phyloP scores from a whole-genome alignment of 768 basidiomycete species.

The Pleurotus ostreatus region DNA sequence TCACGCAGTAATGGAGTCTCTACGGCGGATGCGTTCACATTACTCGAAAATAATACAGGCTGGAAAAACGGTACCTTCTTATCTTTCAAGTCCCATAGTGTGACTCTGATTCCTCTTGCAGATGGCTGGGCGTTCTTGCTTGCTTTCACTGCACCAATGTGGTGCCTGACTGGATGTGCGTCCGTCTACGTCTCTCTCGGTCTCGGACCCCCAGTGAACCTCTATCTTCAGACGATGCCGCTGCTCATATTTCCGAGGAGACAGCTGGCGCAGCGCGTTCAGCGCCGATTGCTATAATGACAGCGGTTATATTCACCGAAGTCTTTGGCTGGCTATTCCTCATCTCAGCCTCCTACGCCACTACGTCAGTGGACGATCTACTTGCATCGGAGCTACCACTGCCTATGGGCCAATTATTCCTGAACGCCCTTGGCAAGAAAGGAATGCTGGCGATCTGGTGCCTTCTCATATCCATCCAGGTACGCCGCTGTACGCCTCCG shows the following conservation, averaged over 20 bases:
- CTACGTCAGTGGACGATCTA: conserved; percentile 41
- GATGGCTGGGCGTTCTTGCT: conserved; percentile 63
- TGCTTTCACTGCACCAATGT: conserved; percentile 61
- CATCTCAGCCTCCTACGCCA: conserved; percentile 56
- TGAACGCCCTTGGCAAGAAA: conserved; percentile 49
- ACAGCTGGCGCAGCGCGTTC: conserved; percentile 49
- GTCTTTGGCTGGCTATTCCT: conserved; percentile 50
- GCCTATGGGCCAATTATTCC: conserved; percentile 59
- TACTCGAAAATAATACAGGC: conserved; percentile 59
- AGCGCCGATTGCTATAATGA: conserved; percentile 56
- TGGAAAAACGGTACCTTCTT: conserved; percentile 43
- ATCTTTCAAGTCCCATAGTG: neutral
- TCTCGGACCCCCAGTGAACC: neutral
- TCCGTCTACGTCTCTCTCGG: neutral
- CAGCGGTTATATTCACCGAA: conserved; percentile 48
- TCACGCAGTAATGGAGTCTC: conserved; percentile 46
- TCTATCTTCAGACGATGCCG: conserved; percentile 51
- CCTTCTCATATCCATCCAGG: conserved; percentile 42
- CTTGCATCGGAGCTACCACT: conserved; percentile 42
- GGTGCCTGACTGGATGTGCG: conserved; percentile 63
- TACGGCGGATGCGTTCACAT: conserved; percentile 52
- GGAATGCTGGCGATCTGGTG: conserved; percentile 64
- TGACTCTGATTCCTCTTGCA: conserved; percentile 15
- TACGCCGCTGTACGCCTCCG: neutral
- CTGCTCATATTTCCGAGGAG: conserved; percentile 64